phyloP scores from a whole-genome alignment of 78 protist species.

The Monosiga brevicollis region DNA sequence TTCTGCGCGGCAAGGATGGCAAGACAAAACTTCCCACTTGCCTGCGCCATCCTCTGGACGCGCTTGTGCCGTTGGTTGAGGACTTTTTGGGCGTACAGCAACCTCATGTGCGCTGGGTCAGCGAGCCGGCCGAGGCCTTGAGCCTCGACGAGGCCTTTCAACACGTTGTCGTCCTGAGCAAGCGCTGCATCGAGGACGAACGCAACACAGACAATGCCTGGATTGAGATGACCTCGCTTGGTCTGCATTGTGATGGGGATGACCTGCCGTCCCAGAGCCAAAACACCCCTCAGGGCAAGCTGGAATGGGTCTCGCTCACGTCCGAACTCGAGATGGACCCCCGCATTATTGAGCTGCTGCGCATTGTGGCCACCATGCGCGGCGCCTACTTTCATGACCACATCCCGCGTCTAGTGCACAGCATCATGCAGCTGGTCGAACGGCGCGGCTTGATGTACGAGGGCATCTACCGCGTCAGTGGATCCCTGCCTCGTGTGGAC shows the following conservation, averaged over 20 bases:
- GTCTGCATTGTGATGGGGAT: not conserved
- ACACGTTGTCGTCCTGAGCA: not conserved
- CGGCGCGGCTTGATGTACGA: not conserved
- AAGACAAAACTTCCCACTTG: not conserved
- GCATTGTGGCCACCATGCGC: not conserved
- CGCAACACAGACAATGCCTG: not conserved
- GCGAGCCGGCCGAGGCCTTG: not conserved
- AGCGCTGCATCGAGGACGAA: not conserved
- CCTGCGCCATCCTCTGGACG: not conserved
- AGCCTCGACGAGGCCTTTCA: not conserved
- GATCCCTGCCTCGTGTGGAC: not conserved
- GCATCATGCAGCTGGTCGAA: not conserved
- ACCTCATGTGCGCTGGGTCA: not conserved
- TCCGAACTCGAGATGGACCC: not conserved
- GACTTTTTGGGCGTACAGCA: not conserved
- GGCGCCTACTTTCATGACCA: not conserved
- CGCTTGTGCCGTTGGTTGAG: not conserved
- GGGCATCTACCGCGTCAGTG: not conserved
- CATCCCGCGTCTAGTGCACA: not conserved
- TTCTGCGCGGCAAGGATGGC: not conserved
- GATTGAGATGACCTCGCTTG: not conserved
- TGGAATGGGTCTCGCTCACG: not conserved
- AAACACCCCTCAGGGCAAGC: too few species aligned
- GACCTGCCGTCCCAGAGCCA: too few species aligned
- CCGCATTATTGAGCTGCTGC: not conserved